phyloP scores from a whole-genome alignment of 169 alveolate species.

The Amoebophrya sp. region DNA sequence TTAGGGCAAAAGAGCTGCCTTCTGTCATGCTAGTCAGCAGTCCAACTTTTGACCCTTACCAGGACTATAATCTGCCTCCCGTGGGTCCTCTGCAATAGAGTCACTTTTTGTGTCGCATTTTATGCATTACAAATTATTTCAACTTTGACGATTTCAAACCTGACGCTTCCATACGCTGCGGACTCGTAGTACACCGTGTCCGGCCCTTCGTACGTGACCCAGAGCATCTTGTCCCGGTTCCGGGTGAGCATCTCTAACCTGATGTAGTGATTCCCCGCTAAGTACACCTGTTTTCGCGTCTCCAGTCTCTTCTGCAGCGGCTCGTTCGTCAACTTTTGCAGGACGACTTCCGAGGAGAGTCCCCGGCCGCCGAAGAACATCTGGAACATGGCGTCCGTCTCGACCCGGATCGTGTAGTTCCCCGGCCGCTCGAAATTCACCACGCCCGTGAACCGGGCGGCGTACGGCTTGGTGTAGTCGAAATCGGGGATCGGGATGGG shows the following conservation, averaged over 20 bases:
- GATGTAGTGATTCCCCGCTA: neutral
- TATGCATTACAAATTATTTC: too few relatives aligned
- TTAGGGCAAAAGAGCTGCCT: too few relatives aligned
- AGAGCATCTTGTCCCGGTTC: neutral
- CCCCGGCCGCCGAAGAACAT: conserved; percentile 10
- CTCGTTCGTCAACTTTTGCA: conserved; percentile 8
- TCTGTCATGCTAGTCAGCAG: too few relatives aligned
- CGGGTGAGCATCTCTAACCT: neutral
- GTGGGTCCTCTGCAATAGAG: too few relatives aligned
- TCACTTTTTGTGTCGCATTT: too few relatives aligned
- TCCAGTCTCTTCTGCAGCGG: neutral
- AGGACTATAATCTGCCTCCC: too few relatives aligned
- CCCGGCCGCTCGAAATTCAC: neutral
- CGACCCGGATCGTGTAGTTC: neutral
- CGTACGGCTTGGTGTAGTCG: neutral
- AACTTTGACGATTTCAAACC: too few relatives aligned
- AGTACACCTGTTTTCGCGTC: neutral
- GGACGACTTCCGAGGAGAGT: neutral
- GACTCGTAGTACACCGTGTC: neutral
- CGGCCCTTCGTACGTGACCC: neutral
- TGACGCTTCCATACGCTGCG: too few relatives aligned
- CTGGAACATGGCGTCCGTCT: conserved; percentile 21
- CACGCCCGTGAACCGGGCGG: conserved; percentile 8
- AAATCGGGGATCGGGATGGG: neutral
- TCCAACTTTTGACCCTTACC: too few relatives aligned